phyloP scores from a whole-genome alignment of 768 basidiomycete species.

The Piloderma croceum region DNA sequence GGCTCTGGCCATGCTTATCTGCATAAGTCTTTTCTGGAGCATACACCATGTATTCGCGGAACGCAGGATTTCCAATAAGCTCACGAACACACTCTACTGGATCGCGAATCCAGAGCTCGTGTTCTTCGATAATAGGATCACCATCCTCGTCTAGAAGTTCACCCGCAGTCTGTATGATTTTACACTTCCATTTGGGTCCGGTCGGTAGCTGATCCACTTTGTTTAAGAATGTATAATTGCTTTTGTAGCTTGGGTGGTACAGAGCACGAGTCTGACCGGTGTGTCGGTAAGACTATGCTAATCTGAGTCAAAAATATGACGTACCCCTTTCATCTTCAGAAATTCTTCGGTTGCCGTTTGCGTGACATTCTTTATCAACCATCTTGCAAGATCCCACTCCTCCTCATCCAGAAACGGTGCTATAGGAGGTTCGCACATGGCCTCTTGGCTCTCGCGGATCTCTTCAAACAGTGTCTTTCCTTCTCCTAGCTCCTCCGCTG shows the following conservation, averaged over 20 bases:
- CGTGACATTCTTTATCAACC: constrained; percentile 14
- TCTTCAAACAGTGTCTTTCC: constrained; percentile 7
- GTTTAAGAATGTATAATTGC: constrained; percentile 15
- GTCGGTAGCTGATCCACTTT: constrained; percentile 16
- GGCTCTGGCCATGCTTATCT: constrained; percentile 3
- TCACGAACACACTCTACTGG: constrained; percentile 26
- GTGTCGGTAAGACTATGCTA: too few species aligned
- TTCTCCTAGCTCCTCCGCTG: too few species aligned
- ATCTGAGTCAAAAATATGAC: too few species aligned
- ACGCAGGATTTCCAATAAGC: constrained; percentile 26
- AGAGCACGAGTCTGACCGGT: constrained; percentile 1
- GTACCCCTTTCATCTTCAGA: constrained; percentile 11
- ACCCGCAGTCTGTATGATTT: constrained; percentile 14
- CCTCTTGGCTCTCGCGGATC: constrained; percentile 2
- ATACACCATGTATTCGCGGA: constrained; percentile 5
- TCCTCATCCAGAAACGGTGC: constrained; percentile 8
- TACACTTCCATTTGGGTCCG: constrained; percentile 18
- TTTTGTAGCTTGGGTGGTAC: constrained; percentile 16
- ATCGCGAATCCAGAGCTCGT: constrained; percentile 26
- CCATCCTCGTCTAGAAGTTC: constrained; percentile 11
- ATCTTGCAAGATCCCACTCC: constrained; percentile 16
- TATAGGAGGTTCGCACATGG: not conserved
- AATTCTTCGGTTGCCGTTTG: constrained; percentile 17
- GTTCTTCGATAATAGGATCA: constrained; percentile 6
- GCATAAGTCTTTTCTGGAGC: constrained; percentile 4